Evolutionary conservation across 208 protist genomes (phyloP).

Genomic region (Leishmania mexicana): DNA sequence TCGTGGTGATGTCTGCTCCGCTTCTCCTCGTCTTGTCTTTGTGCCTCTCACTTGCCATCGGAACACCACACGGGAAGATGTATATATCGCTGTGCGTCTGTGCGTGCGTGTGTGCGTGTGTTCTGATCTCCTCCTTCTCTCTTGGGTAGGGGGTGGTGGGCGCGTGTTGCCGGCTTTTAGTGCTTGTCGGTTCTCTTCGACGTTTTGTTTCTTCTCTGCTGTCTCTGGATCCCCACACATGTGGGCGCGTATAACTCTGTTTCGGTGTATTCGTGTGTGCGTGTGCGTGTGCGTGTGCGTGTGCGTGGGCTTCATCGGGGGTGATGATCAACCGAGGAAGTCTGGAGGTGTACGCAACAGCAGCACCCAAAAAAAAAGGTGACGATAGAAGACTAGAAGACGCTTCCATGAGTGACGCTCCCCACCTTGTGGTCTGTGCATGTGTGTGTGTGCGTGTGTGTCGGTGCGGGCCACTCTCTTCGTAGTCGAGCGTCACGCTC

Average conservation of each 20-base stretch:
- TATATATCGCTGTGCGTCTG: slow-evolving; percentile 10
- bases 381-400: background rate
- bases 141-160: background rate
- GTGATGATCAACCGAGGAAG: background rate
- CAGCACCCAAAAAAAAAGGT: background rate
- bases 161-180: background rate
- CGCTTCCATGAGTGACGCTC: background rate
- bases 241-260: background rate
- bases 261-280: background rate
- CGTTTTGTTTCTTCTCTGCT: slow-evolving; percentile 11
- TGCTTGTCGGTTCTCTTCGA: background rate
- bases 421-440: background rate
- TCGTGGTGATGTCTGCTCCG: background rate
- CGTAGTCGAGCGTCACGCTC: background rate
- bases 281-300: background rate
- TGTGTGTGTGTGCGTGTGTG: no score
- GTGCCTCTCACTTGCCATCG: background rate
- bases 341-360: background rate
- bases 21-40: background rate
- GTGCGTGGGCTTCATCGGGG: background rate
- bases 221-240: background rate
- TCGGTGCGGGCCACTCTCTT: background rate
- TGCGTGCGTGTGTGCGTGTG: background rate
- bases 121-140: background rate
- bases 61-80: background rate